Conservation (phyloP, 345 rosid species). For the Kernera saxatilis region DNA sequence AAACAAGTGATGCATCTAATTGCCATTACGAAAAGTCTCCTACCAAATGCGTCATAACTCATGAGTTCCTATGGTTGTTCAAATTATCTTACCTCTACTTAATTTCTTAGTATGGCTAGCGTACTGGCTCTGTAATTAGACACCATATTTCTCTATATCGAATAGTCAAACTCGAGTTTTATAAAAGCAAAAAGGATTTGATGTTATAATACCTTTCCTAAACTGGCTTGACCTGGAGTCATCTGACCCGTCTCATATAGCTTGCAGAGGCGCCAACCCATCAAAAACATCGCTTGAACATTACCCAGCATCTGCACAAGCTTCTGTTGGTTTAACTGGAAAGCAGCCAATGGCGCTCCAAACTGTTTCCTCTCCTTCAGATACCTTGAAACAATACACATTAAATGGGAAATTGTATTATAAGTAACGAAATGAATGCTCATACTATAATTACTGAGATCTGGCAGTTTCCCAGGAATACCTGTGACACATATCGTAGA, state of each 20-base stretch:
- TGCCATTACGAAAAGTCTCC: not conserved
- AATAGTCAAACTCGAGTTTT: not conserved
- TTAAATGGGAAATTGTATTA: not conserved
- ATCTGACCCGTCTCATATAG: conserved; percentile 73
- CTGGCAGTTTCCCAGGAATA: conserved; percentile 16
- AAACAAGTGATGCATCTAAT: not conserved
- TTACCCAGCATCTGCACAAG: conserved; percentile 84
- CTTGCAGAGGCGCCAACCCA: conserved; percentile 98
- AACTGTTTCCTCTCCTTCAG: conserved; percentile 91
- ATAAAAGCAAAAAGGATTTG: not conserved
- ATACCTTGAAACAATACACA: conserved; percentile 47
- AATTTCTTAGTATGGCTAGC: not conserved
- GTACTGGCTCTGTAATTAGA: not conserved
- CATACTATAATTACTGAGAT: not conserved
- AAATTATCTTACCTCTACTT: not conserved
- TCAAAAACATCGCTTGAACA: conserved; percentile 83
- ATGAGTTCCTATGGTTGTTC: not conserved
- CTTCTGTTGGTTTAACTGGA: conserved; percentile 88
- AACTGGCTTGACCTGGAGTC: conserved; percentile 96
- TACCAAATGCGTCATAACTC: not conserved
- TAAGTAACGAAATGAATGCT: not conserved
- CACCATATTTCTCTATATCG: not conserved
- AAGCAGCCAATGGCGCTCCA: conserved; percentile 95
- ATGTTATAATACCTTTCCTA: conserved; percentile 69
- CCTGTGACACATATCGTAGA: conserved; percentile 97